phyloP scores from a whole-genome alignment of 192 early-diverging fungal species.

The Dimargaris verticillata region DNA sequence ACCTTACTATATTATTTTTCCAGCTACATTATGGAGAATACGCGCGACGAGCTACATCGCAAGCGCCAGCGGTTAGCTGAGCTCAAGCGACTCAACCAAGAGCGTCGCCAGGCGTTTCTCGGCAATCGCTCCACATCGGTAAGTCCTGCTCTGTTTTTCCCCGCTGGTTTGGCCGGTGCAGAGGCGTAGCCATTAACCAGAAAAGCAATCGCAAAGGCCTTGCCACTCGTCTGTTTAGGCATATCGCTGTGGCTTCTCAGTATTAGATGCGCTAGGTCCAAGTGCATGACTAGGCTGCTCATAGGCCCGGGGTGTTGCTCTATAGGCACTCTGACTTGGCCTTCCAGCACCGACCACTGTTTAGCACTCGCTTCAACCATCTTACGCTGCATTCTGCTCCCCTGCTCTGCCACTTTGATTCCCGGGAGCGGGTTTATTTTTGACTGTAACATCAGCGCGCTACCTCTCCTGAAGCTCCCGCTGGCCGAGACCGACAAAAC shows the following conservation, averaged over 20 bases:
- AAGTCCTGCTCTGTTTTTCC: too few species aligned
- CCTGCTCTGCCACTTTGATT: background rate
- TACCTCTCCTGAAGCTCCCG: background rate
- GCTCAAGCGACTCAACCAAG: slow-evolving; percentile 63
- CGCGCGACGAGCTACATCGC: slow-evolving; percentile 71
- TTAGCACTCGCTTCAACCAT: background rate
- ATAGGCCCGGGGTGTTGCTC: background rate
- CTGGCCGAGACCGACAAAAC: slow-evolving; percentile 34
- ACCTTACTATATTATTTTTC: too few species aligned
- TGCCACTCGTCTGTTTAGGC: too few species aligned
- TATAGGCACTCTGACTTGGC: background rate
- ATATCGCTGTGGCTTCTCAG: too few species aligned
- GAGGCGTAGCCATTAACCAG: too few species aligned
- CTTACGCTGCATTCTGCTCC: background rate
- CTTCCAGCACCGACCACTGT: background rate
- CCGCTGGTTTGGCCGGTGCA: too few species aligned
- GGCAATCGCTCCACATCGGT: slow-evolving; percentile 7
- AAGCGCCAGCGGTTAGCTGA: slow-evolving; percentile 85
- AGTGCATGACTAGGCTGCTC: too few species aligned
- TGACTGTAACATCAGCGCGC: slow-evolving; percentile 9
- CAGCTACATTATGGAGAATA: slow-evolving; percentile 35
- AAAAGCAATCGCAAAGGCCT: too few species aligned
- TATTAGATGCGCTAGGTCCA: too few species aligned
- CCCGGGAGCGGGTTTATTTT: background rate
- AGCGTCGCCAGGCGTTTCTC: slow-evolving; percentile 36